Evolutionary conservation across 192 early-diverging fungal genomes (phyloP).

Genomic region (Backusella liffmaniae): DNA sequence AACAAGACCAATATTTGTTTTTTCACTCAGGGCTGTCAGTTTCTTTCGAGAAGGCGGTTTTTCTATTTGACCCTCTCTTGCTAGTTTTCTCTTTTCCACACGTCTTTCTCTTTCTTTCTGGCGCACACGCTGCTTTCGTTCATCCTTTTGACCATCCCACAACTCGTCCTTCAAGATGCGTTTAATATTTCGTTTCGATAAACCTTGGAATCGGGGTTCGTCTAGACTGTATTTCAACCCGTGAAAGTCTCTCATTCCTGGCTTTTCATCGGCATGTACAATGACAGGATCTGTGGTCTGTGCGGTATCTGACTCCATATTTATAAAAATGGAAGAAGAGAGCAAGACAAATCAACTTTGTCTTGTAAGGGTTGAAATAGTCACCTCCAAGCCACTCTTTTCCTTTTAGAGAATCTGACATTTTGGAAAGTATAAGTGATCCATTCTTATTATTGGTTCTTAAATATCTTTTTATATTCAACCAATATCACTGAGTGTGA

Average conservation of each 20-base stretch:
- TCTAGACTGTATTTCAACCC: conserved; percentile 19
- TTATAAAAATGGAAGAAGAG: background rate
- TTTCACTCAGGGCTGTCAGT: conserved; percentile 3
- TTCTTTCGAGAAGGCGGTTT: conserved; percentile 17
- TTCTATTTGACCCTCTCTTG: conserved; percentile 37
- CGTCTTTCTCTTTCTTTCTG: conserved; percentile 47
- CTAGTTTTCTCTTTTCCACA: conserved; percentile 45
- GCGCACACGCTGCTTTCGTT: conserved; percentile 44
- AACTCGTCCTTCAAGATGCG: conserved; percentile 60
- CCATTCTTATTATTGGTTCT: too few species aligned
- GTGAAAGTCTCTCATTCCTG: background rate
- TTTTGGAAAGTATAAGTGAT: background rate
- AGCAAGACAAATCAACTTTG: background rate
- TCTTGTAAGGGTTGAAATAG: background rate
- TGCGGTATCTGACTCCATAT: background rate
- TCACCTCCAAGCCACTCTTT: background rate
- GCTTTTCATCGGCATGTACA: background rate
- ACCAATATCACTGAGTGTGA: background rate
- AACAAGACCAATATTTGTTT: conserved; percentile 57
- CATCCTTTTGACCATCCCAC: conserved; percentile 49
- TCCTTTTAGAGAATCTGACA: background rate
- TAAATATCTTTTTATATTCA: too few species aligned
- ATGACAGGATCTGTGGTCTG: background rate
- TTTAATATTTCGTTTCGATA: conserved; percentile 76
- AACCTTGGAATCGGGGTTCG: conserved; percentile 38